A percentile compares a stretch with the other conserved stretches of the same genome.
These are phyloP conservation scores for Nemania sp. DNA, from an alignment of 2,329 filamentous ascomycete species.

Conservation along the genomic window DNA sequence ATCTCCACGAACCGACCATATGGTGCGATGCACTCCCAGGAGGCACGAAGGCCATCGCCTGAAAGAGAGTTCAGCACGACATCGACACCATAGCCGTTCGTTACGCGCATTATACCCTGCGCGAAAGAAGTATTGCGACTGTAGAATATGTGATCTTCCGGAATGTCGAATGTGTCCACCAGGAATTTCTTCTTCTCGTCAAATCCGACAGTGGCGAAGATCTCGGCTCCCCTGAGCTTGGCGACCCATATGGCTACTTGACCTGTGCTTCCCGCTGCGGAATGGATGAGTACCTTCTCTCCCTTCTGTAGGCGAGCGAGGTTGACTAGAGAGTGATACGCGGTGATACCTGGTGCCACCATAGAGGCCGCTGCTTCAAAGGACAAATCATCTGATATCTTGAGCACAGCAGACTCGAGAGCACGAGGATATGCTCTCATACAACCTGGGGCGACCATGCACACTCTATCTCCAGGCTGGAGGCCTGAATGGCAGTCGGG, in stretches of 20 bases:
- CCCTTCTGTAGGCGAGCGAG: constrained; percentile 35
- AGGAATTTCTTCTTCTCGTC: constrained; percentile 42
- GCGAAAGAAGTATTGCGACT: constrained; percentile 40
- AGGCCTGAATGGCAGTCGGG: constrained; percentile 17
- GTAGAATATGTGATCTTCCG: constrained; percentile 41
- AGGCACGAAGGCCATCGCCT: constrained; percentile 39
- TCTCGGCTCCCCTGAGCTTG: constrained; percentile 29
- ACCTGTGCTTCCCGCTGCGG: constrained; percentile 30
- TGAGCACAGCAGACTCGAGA: constrained; percentile 9
- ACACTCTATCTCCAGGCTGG: constrained; percentile 26
- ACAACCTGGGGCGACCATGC: constrained; percentile 19
- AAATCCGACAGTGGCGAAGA: constrained; percentile 42
- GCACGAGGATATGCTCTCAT: constrained; percentile 32
- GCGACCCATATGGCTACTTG: constrained; percentile 32
- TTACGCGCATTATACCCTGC: constrained; percentile 36
- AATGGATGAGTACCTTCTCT: constrained; percentile 35
- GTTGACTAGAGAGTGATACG: constrained; percentile 36
- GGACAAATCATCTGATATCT: constrained; percentile 21
- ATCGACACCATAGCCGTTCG: constrained; percentile 41
- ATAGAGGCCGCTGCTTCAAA: constrained; percentile 25
- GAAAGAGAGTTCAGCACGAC: constrained; percentile 42
- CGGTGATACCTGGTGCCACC: constrained; percentile 33
- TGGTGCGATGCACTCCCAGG: constrained; percentile 44
- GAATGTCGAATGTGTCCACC: constrained; percentile 38
- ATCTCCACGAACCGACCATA: constrained; percentile 46